These are phyloP conservation scores for Pseudozyma thailandica DNA, from an alignment of 1,284 basidiomycete genomes.

Conservation along the genomic window DNA sequence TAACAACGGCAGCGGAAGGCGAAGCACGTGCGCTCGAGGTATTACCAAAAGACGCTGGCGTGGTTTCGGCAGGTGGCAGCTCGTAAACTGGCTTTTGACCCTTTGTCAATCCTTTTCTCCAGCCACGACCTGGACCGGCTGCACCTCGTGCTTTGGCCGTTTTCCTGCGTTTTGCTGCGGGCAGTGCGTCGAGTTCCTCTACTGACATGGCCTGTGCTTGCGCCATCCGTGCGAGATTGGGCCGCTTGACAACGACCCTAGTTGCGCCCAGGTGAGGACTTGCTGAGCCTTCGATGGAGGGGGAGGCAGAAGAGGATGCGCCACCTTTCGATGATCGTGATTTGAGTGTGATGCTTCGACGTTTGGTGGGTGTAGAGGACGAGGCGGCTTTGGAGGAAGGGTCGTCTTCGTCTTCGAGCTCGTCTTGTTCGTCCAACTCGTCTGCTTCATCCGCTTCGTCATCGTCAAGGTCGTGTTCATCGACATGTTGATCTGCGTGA, in stretches of 20 bases:
- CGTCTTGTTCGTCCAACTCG: constrained; percentile 46
- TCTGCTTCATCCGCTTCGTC: constrained; percentile 34
- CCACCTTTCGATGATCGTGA: constrained; percentile 22
- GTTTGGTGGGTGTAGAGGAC: constrained; percentile 25
- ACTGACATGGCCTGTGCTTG: constrained; percentile 46
- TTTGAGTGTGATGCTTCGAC: constrained; percentile 42
- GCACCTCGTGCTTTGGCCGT: constrained; percentile 63
- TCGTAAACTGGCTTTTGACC: constrained; percentile 65
- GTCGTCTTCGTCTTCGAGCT: constrained; percentile 37
- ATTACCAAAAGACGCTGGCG: constrained; percentile 44
- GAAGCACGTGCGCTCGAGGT: constrained; percentile 23
- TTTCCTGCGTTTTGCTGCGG: constrained; percentile 64
- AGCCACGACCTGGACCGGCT: constrained; percentile 63
- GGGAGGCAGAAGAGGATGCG: constrained; percentile 25
- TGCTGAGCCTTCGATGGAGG: constrained; percentile 31
- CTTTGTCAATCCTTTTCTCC: constrained; percentile 66
- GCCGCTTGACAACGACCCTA: constrained; percentile 17
- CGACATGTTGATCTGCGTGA: constrained; percentile 11
- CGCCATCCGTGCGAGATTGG: constrained; percentile 21
- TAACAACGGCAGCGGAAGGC: constrained; percentile 16
- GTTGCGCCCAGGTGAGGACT: constrained; percentile 23
- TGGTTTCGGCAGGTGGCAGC: constrained; percentile 44
- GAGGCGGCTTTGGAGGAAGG: constrained; percentile 10
- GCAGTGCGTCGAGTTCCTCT: constrained; percentile 64
- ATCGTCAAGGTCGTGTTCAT: constrained; percentile 16